Evolutionary conservation across 139 green algal species (phyloP), one percentile per base, ranked within the genome.

Genomic region (Coelastrella sp.): DNA sequence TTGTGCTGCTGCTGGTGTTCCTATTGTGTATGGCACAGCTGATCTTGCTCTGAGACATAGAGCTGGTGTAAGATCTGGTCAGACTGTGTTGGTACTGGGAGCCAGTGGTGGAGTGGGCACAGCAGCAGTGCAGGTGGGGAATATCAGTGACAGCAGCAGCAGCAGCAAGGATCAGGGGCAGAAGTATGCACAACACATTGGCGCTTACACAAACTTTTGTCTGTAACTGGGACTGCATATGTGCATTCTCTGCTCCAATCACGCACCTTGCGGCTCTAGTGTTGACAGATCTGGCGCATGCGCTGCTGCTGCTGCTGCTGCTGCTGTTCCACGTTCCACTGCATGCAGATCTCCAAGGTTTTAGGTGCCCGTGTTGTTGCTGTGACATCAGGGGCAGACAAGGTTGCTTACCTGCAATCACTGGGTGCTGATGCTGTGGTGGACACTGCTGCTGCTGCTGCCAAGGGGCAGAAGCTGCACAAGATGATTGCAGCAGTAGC

Each of bases 11-110:
- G 91, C 94, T 27, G 94, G 91, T 0, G 88, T 98, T 32, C 94
- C 95, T 5, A 90, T 98, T 15, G 93, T 93, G 11, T 98, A 95
- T 83, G 95, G 96, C 37, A 98, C 96, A 15, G 91, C 96, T 43
- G 94, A 96, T 57, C 45, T 98, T 74, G 94, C 93, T 19, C 89
- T 98, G 37, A 59, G 87, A 27, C 83, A 96, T 30, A 72, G 95
- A 0, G 95, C 93, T 4, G 32, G 87, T 13, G 68, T 98, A 27
- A 60, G 89, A 51, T 51, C 87, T 86, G 94, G 94, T 13, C 93
- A 98, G 90, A 94, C 89, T 3, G 74, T 98, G 40, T 89, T 98
- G 17, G 88, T 98, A 57, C 89, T 97, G 53, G 96, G 96, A 0
- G 96, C 96, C 0, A 94, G 72, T 2, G 96, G 96, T 6, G 96